Evolutionary conservation across 176 grass and related monocot species (phyloP), one percentile per base, ranked within the genome.

Genomic region (Phragmites australis): DNA sequence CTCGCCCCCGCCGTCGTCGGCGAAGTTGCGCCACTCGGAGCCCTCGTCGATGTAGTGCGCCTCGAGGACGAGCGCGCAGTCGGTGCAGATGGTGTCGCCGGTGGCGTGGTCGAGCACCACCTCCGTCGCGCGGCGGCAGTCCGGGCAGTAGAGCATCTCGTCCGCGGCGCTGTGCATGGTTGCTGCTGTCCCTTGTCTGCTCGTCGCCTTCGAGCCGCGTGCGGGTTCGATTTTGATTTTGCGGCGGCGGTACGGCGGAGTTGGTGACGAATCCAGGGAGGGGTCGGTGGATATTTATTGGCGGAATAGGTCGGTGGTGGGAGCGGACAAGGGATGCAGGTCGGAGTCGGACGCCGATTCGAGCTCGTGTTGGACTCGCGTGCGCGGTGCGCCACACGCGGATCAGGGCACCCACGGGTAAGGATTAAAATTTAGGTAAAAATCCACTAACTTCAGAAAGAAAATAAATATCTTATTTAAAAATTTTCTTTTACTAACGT

Each of bases 61-160:
- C n/a, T 92, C 90, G 21, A 92, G 86, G 52, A 92, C 86, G 59
- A 88, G 74, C 52, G 68, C 90, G 82, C 90, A 92, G 86, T 92
- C 90, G 40, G 86, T 86, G 82, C 90, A 92, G 73, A 92, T 84
- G 45, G 86, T 92, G 86, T 92, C 90, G 74, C 90, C 90, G 46
- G 74, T 71, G 72, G 68, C 16, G 85, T 85, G 89, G 85, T 91
- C 89, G 19, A 88, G 49, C 25, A 88, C 85, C 49, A 68, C 85
- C 86, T 79, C 68, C 30, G 90, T 88, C n/a, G 23, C 1, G 67
- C 74, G 72, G 32, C 19, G 55, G 86, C 90, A 92, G 47, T 86
- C 90, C 37, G 78, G 62, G 79, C 90, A 92, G 82, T 53, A 75
- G 6, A 51, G 0, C 60, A 29, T 21, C 6, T 87, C 85, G 77